phyloP scores from a whole-genome alignment of 1,284 basidiomycete species.

The Melampsora americana region DNA sequence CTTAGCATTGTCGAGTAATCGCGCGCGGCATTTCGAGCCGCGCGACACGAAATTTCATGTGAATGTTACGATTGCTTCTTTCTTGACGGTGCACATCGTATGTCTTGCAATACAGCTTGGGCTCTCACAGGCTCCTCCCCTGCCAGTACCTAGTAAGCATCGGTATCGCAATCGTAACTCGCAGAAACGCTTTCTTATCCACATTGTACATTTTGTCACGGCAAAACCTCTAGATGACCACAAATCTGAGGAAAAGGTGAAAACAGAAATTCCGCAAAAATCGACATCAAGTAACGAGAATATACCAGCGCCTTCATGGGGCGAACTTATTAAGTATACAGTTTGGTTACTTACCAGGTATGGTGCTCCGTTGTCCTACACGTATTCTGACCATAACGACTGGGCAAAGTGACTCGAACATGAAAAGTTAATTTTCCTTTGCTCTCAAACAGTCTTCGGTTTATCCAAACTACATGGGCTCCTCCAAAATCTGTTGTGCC shows the following conservation, averaged over 20 bases:
- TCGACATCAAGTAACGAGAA: too few species aligned
- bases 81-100: slow-evolving; percentile 31
- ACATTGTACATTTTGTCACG: too few species aligned
- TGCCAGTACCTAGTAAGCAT: neutral
- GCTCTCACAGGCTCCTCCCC: slow-evolving; percentile 9
- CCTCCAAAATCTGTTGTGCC: slow-evolving; percentile 12
- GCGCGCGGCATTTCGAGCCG: slow-evolving; percentile 16
- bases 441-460: slow-evolving; percentile 19
- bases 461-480: slow-evolving; percentile 31
- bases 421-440: neutral
- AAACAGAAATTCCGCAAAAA: too few species aligned
- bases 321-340: slow-evolving; percentile 26
- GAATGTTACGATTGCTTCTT: slow-evolving; percentile 21
- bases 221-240: too few species aligned
- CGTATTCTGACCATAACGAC: neutral
- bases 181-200: too few species aligned
- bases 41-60: slow-evolving; percentile 26
- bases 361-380: neutral
- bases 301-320: slow-evolving; percentile 6
- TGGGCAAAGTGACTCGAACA: too few species aligned
- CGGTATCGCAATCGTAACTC: too few species aligned
- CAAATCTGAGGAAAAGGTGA: too few species aligned
- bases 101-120: slow-evolving; percentile 39
- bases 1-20: slow-evolving; percentile 11
- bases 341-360: slow-evolving; percentile 38